Percentiles rank a stretch among this genome's conserved stretches.
Evolutionary conservation across 768 basidiomycete genomes (phyloP).

Genomic region (Glaciozyma antarctica): DNA sequence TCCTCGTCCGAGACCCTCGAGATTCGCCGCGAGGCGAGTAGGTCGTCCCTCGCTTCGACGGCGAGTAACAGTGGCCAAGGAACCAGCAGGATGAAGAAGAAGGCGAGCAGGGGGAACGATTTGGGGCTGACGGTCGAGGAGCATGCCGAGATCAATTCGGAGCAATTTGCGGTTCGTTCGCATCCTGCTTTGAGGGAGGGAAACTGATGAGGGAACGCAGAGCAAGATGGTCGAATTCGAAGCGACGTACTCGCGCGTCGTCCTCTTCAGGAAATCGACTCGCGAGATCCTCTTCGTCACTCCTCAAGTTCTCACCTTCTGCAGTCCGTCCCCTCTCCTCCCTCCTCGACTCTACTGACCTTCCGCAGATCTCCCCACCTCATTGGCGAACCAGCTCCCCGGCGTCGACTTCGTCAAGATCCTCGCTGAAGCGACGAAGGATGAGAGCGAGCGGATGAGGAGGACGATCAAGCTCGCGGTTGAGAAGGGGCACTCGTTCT

Average conservation of each 20-base stretch:
- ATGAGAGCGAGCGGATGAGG: conserved; percentile 3
- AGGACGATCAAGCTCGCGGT: conserved; percentile 4
- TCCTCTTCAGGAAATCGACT: not conserved
- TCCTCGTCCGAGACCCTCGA: not conserved
- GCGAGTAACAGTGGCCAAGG: too few relatives aligned
- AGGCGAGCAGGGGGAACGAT: not conserved
- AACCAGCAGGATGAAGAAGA: not conserved
- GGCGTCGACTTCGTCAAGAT: not conserved
- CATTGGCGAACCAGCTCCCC: not conserved
- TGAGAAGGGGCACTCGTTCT: not conserved
- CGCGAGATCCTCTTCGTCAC: not conserved
- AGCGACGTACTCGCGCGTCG: not conserved
- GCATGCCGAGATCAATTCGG: not conserved
- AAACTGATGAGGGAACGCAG: not conserved
- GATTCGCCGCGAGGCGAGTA: not conserved
- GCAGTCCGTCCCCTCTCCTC: not conserved
- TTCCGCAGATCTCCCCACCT: not conserved
- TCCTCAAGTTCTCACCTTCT: not conserved
- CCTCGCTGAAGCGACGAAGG: not conserved
- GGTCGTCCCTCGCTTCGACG: not conserved
- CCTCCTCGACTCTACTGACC: not conserved
- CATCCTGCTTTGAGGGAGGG: not conserved
- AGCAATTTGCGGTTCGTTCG: not conserved
- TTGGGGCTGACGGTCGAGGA: conserved; percentile 4
- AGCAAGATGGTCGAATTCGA: not conserved